Evolutionary conservation across 306 rosid genomes (phyloP).

Genomic region (Malus fusca): DNA sequence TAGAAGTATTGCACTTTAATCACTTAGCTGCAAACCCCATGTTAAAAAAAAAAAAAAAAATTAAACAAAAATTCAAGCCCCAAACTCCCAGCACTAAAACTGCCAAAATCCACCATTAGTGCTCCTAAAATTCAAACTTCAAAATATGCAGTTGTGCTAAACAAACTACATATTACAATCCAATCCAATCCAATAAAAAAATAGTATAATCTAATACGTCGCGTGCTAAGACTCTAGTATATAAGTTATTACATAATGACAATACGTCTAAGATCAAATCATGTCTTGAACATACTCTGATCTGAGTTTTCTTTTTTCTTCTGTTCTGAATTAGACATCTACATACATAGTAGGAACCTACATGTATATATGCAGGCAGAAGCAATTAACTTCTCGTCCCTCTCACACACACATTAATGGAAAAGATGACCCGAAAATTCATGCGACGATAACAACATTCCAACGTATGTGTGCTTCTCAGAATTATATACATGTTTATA

Average conservation of each 20-base stretch:
- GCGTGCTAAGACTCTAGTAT: neutral
- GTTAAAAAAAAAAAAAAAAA: neutral
- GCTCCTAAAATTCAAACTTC: neutral
- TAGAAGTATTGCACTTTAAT: neutral
- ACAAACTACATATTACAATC: neutral
- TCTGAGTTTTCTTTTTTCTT: neutral
- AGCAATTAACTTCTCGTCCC: neutral
- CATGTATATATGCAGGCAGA: neutral
- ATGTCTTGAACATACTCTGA: neutral
- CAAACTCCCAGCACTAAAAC: neutral
- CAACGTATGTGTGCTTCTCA: neutral
- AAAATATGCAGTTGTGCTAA: neutral
- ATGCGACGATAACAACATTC: neutral
- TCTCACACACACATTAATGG: neutral
- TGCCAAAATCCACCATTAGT: neutral
- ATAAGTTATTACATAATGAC: neutral
- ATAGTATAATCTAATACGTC: neutral
- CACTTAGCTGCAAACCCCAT: neutral
- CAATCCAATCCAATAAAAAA: too few relatives aligned
- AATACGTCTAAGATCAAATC: neutral
- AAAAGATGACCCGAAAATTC: neutral
- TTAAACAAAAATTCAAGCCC: neutral
- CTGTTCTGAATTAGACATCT: neutral
- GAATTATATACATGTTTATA: neutral
- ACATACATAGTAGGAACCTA: too few relatives aligned